A percentile compares a stretch with the other conserved stretches of the same genome.
phyloP scores from a whole-genome alignment of 208 protist genomes.

The Kentomonas sorsogonicus region DNA sequence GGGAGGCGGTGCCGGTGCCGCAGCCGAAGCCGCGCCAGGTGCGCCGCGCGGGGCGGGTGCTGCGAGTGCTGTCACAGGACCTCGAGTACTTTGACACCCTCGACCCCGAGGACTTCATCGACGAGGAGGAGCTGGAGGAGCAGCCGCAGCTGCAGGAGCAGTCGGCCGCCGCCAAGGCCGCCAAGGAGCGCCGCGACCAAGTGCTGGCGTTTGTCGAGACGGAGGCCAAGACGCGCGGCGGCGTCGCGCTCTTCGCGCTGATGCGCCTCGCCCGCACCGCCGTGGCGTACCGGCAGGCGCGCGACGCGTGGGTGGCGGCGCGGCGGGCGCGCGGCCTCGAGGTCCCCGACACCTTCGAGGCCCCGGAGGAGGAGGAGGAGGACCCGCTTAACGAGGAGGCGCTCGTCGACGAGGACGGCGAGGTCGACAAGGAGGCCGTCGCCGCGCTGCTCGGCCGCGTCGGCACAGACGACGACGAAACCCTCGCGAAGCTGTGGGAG shows the following conservation, averaged over 20 bases:
- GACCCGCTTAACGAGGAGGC: constrained; percentile 68
- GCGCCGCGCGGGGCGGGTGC: constrained; percentile 55
- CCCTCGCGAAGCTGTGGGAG: constrained; percentile 69
- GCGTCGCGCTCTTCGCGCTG: constrained; percentile 56
- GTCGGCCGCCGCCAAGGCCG: constrained; percentile 20
- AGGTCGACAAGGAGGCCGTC: constrained; percentile 42
- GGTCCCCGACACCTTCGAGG: constrained; percentile 32
- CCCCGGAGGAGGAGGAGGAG: constrained; percentile 69
- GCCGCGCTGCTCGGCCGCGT: constrained; percentile 42
- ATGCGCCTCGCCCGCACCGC: constrained; percentile 51
- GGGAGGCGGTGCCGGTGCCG: constrained; percentile 18
- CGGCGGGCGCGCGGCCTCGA: constrained; percentile 42
- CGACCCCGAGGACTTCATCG: constrained; percentile 29
- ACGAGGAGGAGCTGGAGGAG: neutral
- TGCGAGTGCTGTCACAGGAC: constrained; percentile 60
- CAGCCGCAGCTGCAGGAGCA: constrained; percentile 15
- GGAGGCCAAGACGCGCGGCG: constrained; percentile 49
- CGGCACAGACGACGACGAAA: constrained; percentile 70
- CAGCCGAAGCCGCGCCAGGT: constrained; percentile 68
- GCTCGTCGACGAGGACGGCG: constrained; percentile 60
- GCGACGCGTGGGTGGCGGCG: constrained; percentile 41
- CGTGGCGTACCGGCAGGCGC: constrained; percentile 57
- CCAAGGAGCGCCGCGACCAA: constrained; percentile 24
- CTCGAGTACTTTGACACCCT: constrained; percentile 56
- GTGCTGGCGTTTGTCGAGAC: constrained; percentile 30